A percentile compares a stretch with the other conserved stretches of the same genome.
These are phyloP conservation scores for Ophiostoma montium DNA, from an alignment of 2,329 filamentous ascomycete species.

Conservation along the genomic window DNA sequence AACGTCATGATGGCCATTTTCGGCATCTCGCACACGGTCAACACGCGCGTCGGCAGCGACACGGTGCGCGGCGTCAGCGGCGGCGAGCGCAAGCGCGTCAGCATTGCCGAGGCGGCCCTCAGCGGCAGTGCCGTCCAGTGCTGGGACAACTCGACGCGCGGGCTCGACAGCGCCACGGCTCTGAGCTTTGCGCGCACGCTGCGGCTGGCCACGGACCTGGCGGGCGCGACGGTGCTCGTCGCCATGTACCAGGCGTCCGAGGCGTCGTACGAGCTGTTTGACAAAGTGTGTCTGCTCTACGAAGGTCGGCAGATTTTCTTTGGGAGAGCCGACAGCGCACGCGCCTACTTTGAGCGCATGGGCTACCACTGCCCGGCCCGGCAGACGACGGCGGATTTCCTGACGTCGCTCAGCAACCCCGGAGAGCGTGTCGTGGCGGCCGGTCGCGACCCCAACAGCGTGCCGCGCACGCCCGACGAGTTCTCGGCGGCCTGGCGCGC, in stretches of 20 bases:
- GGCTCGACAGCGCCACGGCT: slow-evolving; percentile 51
- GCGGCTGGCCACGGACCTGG: slow-evolving; percentile 52
- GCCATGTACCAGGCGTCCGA: slow-evolving; percentile 56
- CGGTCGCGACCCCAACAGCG: slow-evolving; percentile 39
- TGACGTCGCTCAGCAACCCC: slow-evolving; percentile 63
- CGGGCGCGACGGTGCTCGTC: slow-evolving; percentile 43
- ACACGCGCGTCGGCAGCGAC: slow-evolving; percentile 58
- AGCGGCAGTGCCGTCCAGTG: slow-evolving; percentile 48
- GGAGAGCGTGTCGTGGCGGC: slow-evolving; percentile 53
- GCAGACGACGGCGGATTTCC: slow-evolving; percentile 62
- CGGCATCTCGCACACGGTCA: slow-evolving; percentile 57
- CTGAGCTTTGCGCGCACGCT: slow-evolving; percentile 52
- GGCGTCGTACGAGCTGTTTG: slow-evolving; percentile 45
- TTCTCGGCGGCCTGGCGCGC: slow-evolving; percentile 44
- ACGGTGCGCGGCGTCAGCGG: slow-evolving; percentile 47
- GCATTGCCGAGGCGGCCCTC: slow-evolving; percentile 57
- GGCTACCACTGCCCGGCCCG: slow-evolving; percentile 46
- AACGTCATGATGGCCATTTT: slow-evolving; percentile 66
- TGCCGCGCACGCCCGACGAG: slow-evolving; percentile 46
- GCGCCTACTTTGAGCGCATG: slow-evolving; percentile 50
- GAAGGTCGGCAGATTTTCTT: slow-evolving; percentile 52
- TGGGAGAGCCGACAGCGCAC: slow-evolving; percentile 45
- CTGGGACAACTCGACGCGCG: slow-evolving; percentile 58
- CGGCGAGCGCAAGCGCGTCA: slow-evolving; percentile 59
- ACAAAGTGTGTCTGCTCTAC: slow-evolving; percentile 66